phyloP scores from a whole-genome alignment of 2,329 filamentous ascomycete genomes.

The Xylaria sp. region DNA sequence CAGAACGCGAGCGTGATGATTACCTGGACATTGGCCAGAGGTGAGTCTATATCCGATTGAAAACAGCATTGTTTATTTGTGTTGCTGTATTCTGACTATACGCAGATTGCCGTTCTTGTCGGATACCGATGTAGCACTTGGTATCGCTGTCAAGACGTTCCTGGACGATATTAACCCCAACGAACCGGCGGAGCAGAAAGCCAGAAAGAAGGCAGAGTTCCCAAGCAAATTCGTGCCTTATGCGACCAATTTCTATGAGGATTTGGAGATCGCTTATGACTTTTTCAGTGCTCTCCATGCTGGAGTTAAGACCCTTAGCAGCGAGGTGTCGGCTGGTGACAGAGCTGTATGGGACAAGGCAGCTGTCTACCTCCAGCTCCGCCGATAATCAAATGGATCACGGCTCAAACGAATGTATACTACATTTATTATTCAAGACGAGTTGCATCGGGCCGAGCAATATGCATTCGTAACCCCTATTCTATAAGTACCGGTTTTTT shows the following conservation, averaged over 20 bases:
- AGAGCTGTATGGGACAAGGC: conserved; percentile 52
- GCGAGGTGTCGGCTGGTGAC: conserved; percentile 41
- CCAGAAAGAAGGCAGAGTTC: conserved; percentile 45
- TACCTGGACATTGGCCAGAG: conserved; percentile 64
- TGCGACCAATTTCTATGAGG: conserved; percentile 53
- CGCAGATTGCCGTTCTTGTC: conserved; percentile 59
- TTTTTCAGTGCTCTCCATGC: conserved; percentile 55
- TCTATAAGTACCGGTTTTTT: background rate
- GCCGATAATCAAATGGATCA: conserved; percentile 21
- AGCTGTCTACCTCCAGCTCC: conserved; percentile 44
- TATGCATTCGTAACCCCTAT: conserved; percentile 1
- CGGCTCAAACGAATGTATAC: conserved; percentile 3
- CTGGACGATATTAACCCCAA: conserved; percentile 63
- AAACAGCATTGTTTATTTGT: conserved; percentile 1
- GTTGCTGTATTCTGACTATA: conserved; percentile 15
- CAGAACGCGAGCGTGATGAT: conserved; percentile 63
- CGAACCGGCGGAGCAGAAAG: conserved; percentile 46
- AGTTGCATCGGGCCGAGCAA: conserved; percentile 1
- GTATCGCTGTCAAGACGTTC: conserved; percentile 75
- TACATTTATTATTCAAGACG: conserved; percentile 3
- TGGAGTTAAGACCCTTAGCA: conserved; percentile 51
- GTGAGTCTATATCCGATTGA: conserved; percentile 39
- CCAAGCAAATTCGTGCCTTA: conserved; percentile 52
- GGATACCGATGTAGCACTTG: conserved; percentile 69
- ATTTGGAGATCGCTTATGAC: conserved; percentile 51